Evolutionary conservation across 441 rosid species (phyloP).

Genomic region (Eugenia klotzschiana): DNA sequence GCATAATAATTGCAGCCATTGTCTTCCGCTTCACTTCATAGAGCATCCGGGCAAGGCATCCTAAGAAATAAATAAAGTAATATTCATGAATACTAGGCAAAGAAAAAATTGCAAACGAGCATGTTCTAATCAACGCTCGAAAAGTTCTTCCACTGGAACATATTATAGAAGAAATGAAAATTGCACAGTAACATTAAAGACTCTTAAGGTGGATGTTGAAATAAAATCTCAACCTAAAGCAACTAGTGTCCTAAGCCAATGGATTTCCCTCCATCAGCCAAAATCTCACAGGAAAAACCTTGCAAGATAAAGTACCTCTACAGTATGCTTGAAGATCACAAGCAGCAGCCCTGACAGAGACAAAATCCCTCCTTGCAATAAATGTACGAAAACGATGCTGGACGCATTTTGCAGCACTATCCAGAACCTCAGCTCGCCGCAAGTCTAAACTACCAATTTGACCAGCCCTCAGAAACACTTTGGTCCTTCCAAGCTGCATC

Average conservation of each 20-base stretch:
- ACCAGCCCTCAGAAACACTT: constrained; percentile 96
- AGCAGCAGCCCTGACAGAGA: constrained; percentile 43
- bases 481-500: constrained; percentile 76
- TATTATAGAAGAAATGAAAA: background rate
- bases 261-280: background rate
- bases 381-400: constrained; percentile 55
- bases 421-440: constrained; percentile 78
- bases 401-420: constrained; percentile 64
- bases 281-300: background rate
- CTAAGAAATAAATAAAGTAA: constrained; percentile 23
- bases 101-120: background rate
- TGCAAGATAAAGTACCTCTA: constrained; percentile 40
- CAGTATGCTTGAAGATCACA: constrained; percentile 68
- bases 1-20: constrained; percentile 66
- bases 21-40: constrained; percentile 45
- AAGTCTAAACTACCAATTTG: constrained; percentile 87
- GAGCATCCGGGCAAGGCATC: constrained; percentile 56
- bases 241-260: background rate
- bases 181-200: background rate
- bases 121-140: background rate
- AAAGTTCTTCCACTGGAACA: background rate
- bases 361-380: constrained; percentile 42
- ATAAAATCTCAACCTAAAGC: background rate
- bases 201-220: background rate
- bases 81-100: background rate